Evolutionary conservation across 495 filamentous ascomycete species (phyloP), one percentile per base, ranked within the genome.

Genomic region (Aspergillus panamensis): DNA sequence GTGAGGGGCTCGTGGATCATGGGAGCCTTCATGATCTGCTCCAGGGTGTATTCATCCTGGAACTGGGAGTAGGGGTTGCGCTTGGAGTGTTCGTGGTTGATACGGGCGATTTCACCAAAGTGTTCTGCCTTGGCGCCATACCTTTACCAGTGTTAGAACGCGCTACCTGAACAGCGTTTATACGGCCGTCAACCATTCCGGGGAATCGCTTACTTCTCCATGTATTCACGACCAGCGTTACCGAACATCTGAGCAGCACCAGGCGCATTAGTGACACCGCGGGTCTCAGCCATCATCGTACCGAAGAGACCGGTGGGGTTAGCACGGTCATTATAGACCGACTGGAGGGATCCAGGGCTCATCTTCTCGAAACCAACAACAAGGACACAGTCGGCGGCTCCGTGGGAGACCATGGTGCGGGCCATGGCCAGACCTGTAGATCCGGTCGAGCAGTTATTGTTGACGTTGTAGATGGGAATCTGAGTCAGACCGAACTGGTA

Each of bases 291-390:
- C 91, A 96, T 96, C 84, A 96, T 90, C 70, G 79, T 77, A 44
- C 71, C 78, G 3, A 85, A 83, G 5, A 87, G 86, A 52, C 84
- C 87, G 0, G 83, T 86, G 3, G 94, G 93, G 66, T 85, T 89
- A 51, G 81, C 78, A 21, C 92, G 80, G 69, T 96, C 94, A 44
- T 88, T 86, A 70, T 85, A 97, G 76, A 87, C 82, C 48, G 75
- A 82, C 72, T 89, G 84, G 59, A 98, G 76, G 61, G 83, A 87
- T n/a, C 94, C 94, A 0, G 89, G 86, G 72, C 83, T 89, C 94
- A 98, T 98, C 83, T 96, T 97, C 80, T 98, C 94, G 61, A 96
- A 98, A 3, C 94, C 94, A 14, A 97, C 84, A 8, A 97, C 92
- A 39, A 98, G 75, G 5, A 94, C 84, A 65, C 90, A 94, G 69